Percentiles rank a stretch among this genome's conserved stretches.
Conservation (phyloP, 2,329 filamentous ascomycete genomes). For the Colletotrichum sp. region DNA sequence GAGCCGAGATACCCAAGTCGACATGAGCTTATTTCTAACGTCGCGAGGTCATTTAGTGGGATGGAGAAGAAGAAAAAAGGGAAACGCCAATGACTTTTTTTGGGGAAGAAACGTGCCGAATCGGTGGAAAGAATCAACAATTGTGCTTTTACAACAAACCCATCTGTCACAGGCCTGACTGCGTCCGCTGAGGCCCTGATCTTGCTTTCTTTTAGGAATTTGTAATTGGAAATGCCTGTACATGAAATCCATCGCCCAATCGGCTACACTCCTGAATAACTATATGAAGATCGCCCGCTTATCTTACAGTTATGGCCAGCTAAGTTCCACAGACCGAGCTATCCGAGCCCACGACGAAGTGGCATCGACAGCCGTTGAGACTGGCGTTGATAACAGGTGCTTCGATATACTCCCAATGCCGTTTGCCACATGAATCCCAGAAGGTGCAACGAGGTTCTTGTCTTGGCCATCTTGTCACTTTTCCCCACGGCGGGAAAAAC, state of each 20-base stretch:
- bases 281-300: not conserved
- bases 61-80: fast-evolving
- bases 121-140: not conserved
- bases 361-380: not conserved
- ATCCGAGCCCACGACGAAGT: not conserved
- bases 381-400: not conserved
- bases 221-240: fast-evolving
- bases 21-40: not conserved
- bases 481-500: not conserved
- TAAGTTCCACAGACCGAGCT: fast-evolving
- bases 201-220: not conserved
- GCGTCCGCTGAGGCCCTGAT: not conserved
- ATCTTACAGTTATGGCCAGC: not conserved
- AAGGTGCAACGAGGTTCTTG: not conserved
- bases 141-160: not conserved
- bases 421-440: not conserved
- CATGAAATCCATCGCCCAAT: not conserved
- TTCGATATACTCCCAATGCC: not conserved
- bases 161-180: not conserved
- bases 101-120: not conserved
- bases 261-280: not conserved
- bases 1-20: not conserved
- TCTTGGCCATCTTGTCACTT: not conserved
- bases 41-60: fast-evolving
- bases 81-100: fast-evolving